Conservation (phyloP, 257 asterid genomes). For the Nicotiana obtusifolia region DNA sequence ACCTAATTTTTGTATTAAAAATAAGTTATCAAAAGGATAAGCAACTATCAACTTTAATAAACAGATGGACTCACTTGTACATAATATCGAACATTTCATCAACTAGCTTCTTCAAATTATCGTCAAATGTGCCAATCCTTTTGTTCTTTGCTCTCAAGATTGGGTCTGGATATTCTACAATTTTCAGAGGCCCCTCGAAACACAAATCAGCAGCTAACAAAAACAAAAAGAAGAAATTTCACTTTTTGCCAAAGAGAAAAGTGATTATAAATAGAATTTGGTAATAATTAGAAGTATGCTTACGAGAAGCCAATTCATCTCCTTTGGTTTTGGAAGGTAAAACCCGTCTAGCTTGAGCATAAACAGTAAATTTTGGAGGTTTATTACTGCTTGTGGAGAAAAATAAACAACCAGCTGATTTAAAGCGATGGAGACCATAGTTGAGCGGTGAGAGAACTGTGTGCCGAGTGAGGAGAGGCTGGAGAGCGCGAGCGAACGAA, state of each 20-base stretch:
- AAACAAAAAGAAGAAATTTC: neutral
- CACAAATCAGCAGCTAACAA: constrained; percentile 63
- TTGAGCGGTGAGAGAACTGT: neutral
- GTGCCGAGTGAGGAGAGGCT: constrained; percentile 27
- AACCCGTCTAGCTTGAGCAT: constrained; percentile 57
- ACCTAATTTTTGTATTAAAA: neutral
- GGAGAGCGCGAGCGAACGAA: constrained; percentile 25
- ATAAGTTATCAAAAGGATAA: neutral
- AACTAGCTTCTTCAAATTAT: constrained; percentile 63
- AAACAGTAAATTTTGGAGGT: constrained; percentile 18
- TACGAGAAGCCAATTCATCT: constrained; percentile 57
- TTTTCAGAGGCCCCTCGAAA: constrained; percentile 48
- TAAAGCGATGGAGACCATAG: constrained; percentile 11
- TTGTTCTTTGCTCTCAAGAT: constrained; percentile 78
- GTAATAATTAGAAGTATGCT: constrained; percentile 3
- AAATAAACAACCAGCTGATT: constrained; percentile 9
- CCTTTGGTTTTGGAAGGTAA: constrained; percentile 34
- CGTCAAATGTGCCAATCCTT: constrained; percentile 53
- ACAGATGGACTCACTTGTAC: constrained; percentile 56
- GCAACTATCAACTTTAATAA: neutral
- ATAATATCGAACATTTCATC: constrained; percentile 89
- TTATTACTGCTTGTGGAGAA: constrained; percentile 17
- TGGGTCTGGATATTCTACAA: constrained; percentile 81
- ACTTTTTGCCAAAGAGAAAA: neutral
- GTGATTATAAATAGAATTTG: too few relatives aligned